Evolutionary conservation across 2,329 filamentous ascomycete species (phyloP), one percentile per base, ranked within the genome.

Genomic region (Alternaria brassicae): DNA sequence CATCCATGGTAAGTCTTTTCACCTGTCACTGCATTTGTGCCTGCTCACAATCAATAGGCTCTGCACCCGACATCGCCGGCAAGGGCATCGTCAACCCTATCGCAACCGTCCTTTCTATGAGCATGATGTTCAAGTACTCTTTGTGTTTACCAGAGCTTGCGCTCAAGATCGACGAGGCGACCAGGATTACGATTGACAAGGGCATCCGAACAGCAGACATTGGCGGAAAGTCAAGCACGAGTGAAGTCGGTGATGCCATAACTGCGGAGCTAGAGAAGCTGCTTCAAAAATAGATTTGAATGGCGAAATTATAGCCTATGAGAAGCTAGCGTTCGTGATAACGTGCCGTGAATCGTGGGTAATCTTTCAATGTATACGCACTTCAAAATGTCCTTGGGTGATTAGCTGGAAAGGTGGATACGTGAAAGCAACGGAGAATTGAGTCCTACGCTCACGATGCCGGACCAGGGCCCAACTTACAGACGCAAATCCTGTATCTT

Each of bases 61-160:
- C 91, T 44, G 94, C 94, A 19, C 94, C 93, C 27, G 93, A 98
- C 74, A 98, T 98, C 72, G 92, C 91, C 2, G 93, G 94, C 67
- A 86, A 96, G 81, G 91, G 91, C 60, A 89, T 97, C 68, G 93
- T 97, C 72, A 96, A 96, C 84, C 94, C 94, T 32, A 85, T 98
- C 61, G 94, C 93, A 50, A 93, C 92, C 54, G 92, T 98, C 65
- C 86, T 98, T 41, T 97, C 93, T 12, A 86, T 96, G 13, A 92
- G 92, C 72, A 97, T 98, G 93, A 91, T 99, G 89, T 86, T 97
- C 73, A 90, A 92, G 75, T 98, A 97, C 84, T 97, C 93, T 13
- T 86, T 98, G 59, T 88, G 88, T 72, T 86, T 93, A 67, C 88
- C 90, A 28, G 84, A 87, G 50, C 89, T 97, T 79, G 91, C 93